Evolutionary conservation across 768 basidiomycete genomes (phyloP), one percentile per base, ranked within the genome.

Genomic region (Holtermannia corniformis): DNA sequence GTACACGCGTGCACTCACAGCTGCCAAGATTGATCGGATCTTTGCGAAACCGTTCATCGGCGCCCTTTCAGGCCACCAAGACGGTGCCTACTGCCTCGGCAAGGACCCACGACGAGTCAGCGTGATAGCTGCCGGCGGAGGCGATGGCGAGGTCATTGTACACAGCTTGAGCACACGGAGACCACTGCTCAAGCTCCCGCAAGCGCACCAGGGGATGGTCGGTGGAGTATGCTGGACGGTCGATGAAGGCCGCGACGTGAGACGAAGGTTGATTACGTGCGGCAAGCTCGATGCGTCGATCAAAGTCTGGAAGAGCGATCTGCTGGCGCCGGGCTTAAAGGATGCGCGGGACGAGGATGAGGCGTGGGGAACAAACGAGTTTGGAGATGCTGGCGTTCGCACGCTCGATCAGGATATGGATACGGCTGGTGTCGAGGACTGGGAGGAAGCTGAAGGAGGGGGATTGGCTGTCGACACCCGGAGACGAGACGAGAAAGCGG

Each of bases 21-120:
- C 95, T 1, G 86, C 85, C 13, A 99, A 99, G 75, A 87, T 99
- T 79, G 93, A 96, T 48, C 78, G 87, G 54, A 88, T 99, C 75
- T 96, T 97, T 67, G 84, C 95, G n/a, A 96, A 95, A 64, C 95
- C 95, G 0, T 97, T 97, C 64, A 77, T 99, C 14, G 87, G 81
- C 32, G 79, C 82, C 49, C 70, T 99, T 46, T 92, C 95, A 55
- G 95, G 95, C 1, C 95, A 97, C 71, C 78, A 86, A 37, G 92
- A 96, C 68, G 89, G 90, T 16, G 84, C 96, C n/a, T 92, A 95
- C 73, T 81, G 82, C 19, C 74, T 96, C 54, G 79, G 80, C 14
- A 82, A 80, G 61, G 76, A 77, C 56, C 82, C 83, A 19, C 81
- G 82, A 16, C 81, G 85, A 1, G 75, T 95, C 21, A 82, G 81